These are phyloP conservation scores for Rhizophagus sp. DNA, from an alignment of 192 early-diverging fungal species.

Conservation along the genomic window DNA sequence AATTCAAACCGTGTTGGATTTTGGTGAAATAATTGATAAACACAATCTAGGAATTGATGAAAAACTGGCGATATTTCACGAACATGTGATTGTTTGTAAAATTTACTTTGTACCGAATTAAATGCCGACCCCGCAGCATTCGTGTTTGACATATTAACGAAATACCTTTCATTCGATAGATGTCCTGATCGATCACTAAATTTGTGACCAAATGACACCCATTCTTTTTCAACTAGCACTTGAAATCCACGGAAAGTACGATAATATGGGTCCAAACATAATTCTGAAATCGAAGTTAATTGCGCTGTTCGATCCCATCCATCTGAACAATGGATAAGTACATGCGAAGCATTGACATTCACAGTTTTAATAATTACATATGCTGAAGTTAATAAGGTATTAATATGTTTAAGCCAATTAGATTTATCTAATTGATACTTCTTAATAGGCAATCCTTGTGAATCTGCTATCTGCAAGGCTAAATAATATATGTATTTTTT, in stretches of 20 bases:
- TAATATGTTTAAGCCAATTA: constrained; percentile 89
- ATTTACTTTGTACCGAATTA: constrained; percentile 59
- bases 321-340: constrained; percentile 97
- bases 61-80: constrained; percentile 93
- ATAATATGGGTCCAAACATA: constrained; percentile 96
- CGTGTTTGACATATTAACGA: constrained; percentile 53
- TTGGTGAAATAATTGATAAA: constrained; percentile 89
- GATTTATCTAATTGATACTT: constrained; percentile 62
- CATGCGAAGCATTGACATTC: constrained; percentile 74
- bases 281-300: constrained; percentile 80
- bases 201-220: constrained; percentile 97
- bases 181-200: constrained; percentile 93
- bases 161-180: constrained; percentile 73
- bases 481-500: not conserved
- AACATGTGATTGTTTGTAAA: constrained; percentile 61
- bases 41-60: constrained; percentile 96
- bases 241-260: constrained; percentile 91
- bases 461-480: constrained; percentile 57
- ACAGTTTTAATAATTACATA: constrained; percentile 78
- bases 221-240: constrained; percentile 94
- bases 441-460: constrained; percentile 49
- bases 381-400: constrained; percentile 78
- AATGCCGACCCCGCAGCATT: constrained; percentile 61
- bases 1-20: constrained; percentile 93
- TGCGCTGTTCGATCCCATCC: constrained; percentile 99